Conservation (phyloP, 768 basidiomycete species). For the Tylopilus rubrobrunneus region DNA sequence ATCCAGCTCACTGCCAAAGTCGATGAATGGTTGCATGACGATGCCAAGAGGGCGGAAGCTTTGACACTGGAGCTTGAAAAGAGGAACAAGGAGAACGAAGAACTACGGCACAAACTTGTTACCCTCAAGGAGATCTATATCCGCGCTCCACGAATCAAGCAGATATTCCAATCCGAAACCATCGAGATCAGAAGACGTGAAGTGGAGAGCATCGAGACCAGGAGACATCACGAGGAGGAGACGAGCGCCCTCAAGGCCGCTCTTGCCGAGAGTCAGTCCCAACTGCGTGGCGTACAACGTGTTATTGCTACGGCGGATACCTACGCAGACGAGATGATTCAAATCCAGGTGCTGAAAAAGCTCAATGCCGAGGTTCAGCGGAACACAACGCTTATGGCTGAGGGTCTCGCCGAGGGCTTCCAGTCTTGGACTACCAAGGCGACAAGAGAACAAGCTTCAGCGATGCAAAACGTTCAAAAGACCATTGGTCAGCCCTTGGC, state of each 20-base stretch:
- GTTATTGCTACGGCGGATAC: slow-evolving; percentile 6
- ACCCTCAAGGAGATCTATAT: slow-evolving; percentile 9
- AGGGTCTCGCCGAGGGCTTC: background rate
- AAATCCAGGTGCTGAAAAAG: slow-evolving; percentile 3
- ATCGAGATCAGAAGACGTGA: background rate
- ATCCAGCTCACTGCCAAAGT: slow-evolving; percentile 7
- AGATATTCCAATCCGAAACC: slow-evolving; percentile 11
- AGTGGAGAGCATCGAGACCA: background rate
- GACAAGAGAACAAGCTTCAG: background rate
- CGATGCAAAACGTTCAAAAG: background rate
- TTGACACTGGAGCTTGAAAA: background rate
- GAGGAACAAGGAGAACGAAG: slow-evolving; percentile 9
- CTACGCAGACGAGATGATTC: slow-evolving; percentile 6
- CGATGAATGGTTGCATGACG: slow-evolving; percentile 8
- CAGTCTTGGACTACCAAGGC: background rate
- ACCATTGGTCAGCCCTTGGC: slow-evolving; percentile 3
- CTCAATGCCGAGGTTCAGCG: slow-evolving; percentile 15
- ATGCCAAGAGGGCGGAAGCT: slow-evolving; percentile 3
- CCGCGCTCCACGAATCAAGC: slow-evolving; percentile 4
- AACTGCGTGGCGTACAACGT: slow-evolving; percentile 1
- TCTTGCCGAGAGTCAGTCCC: slow-evolving; percentile 1
- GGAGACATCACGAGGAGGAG: slow-evolving; percentile 1
- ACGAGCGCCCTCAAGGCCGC: background rate
- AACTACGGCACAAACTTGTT: background rate
- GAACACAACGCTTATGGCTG: slow-evolving; percentile 8